phyloP scores from a whole-genome alignment of 352 stramenopile species.

The Phytopythium vexans region DNA sequence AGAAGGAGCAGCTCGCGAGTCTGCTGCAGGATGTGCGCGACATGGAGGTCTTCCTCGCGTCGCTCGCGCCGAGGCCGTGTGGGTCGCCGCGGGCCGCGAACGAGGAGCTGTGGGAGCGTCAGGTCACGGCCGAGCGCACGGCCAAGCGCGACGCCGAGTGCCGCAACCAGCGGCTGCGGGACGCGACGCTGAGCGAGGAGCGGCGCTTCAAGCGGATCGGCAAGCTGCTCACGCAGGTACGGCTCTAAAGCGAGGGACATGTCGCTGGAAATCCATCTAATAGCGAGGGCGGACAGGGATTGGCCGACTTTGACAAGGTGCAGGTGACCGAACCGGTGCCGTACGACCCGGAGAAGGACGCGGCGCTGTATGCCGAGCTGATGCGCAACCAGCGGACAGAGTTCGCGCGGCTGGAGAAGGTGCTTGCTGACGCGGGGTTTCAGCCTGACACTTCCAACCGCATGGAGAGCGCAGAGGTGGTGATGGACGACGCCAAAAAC shows the following conservation, averaged over 20 bases:
- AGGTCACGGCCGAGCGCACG: neutral
- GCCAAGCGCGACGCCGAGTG: slow-evolving; percentile 6
- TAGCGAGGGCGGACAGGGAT: neutral
- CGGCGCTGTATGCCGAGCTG: slow-evolving; percentile 15
- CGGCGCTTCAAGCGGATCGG: slow-evolving; percentile 5
- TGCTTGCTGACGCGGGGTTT: slow-evolving; percentile 26
- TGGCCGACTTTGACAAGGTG: slow-evolving; percentile 5
- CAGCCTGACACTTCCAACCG: slow-evolving; percentile 12
- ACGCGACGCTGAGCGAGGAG: neutral
- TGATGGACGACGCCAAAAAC: slow-evolving; percentile 14
- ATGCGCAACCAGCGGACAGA: slow-evolving; percentile 14
- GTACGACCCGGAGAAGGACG: slow-evolving; percentile 23
- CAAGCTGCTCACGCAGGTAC: slow-evolving; percentile 1
- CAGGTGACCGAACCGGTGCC: slow-evolving; percentile 8
- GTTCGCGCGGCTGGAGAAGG: slow-evolving; percentile 17
- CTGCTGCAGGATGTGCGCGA: slow-evolving; percentile 3
- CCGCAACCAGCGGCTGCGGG: slow-evolving; percentile 2
- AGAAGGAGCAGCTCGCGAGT: slow-evolving; percentile 5
- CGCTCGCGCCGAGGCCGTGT: neutral
- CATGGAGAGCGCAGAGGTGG: slow-evolving; percentile 18
- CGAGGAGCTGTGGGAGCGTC: neutral
- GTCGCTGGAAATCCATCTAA: neutral
- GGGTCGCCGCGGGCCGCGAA: neutral
- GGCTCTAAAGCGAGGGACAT: neutral
- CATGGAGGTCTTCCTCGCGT: slow-evolving; percentile 3